Evolutionary conservation across 1,139 yeast genomes (phyloP), one percentile per base, ranked within the genome.

Genomic region (Yamadazyma oceani): DNA sequence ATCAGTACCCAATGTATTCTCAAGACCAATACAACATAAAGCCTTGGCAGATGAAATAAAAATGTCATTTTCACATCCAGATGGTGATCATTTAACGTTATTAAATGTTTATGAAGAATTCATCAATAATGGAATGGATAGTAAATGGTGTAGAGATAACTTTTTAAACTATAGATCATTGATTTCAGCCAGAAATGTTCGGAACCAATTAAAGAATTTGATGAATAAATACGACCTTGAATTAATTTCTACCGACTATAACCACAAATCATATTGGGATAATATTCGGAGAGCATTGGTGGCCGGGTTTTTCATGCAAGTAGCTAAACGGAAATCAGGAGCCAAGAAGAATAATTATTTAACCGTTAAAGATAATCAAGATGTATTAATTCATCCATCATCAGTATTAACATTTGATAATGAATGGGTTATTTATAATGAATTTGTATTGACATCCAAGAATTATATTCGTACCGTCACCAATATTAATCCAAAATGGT

Each of bases 291-390:
- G 85, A 60, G 96, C 98, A 0, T 67, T 92, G 40, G 77, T 88
- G 7, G 80, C 89, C n/a, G 99, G 98, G 2, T 90, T 89, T 61
- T 92, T 92, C 70, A 90, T 92, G 97, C 98, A 92, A 68, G 96
- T 86, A 37, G 98, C 97, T 31, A 90, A 90, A 68, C 82, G 78
- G 64, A 82, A 77, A 59, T 76, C 84, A 41, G 83, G 85, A 31
- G 81, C 83, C 35, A 82, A 79, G 56, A 70, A 70, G 53, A 89
- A 84, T 16, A 46, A 43, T 30, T 92, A 84, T 61, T 75, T 85
- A 49, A 92, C 98, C 0, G 85, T 90, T 37, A 89, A 89, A 64
- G 98, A 92, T 62, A 89, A 90, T 60, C 98, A 92, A 66, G 97
- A 90, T 45, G 98, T 92, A 12, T 66, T 89, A 51, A 73, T 92